These are phyloP conservation scores for Cadophora gregata DNA, from an alignment of 2,329 filamentous ascomycete species.

Conservation along the genomic window DNA sequence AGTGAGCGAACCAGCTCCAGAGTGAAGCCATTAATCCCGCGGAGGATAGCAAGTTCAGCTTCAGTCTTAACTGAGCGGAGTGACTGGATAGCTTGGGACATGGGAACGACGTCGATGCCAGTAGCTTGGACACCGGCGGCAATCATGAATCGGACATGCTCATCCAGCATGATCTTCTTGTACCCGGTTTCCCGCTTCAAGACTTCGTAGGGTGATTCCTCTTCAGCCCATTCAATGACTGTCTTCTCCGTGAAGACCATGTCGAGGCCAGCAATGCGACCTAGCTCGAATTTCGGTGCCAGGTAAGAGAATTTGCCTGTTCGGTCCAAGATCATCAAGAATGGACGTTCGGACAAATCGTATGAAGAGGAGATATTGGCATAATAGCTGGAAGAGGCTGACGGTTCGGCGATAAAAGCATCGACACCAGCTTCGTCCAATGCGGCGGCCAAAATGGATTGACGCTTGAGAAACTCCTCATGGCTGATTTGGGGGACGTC, in stretches of 20 bases:
- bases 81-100: slow-evolving; percentile 57
- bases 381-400: slow-evolving; percentile 67
- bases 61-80: slow-evolving; percentile 63
- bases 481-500: slow-evolving; percentile 34
- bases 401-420: slow-evolving; percentile 67
- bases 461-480: slow-evolving; percentile 35
- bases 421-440: slow-evolving; percentile 48
- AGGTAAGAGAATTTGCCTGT: slow-evolving; percentile 63
- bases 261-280: slow-evolving; percentile 60
- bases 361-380: slow-evolving; percentile 64
- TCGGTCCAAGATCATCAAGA: slow-evolving; percentile 59
- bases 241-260: slow-evolving; percentile 58
- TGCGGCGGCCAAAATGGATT: slow-evolving; percentile 31
- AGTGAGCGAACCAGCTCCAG: slow-evolving; percentile 64
- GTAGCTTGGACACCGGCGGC: slow-evolving; percentile 58
- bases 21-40: slow-evolving; percentile 66
- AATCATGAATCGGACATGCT: slow-evolving; percentile 69
- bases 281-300: slow-evolving; percentile 64
- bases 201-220: slow-evolving; percentile 66
- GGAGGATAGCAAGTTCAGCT: slow-evolving; percentile 60
- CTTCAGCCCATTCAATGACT: slow-evolving; percentile 65
- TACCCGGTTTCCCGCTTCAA: slow-evolving; percentile 51
- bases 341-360: slow-evolving; percentile 67
- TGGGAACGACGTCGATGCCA: slow-evolving; percentile 60
- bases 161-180: slow-evolving; percentile 61